Evolutionary conservation across 768 basidiomycete genomes (phyloP).

Genomic region (Candolleomyces aberdarensis): DNA sequence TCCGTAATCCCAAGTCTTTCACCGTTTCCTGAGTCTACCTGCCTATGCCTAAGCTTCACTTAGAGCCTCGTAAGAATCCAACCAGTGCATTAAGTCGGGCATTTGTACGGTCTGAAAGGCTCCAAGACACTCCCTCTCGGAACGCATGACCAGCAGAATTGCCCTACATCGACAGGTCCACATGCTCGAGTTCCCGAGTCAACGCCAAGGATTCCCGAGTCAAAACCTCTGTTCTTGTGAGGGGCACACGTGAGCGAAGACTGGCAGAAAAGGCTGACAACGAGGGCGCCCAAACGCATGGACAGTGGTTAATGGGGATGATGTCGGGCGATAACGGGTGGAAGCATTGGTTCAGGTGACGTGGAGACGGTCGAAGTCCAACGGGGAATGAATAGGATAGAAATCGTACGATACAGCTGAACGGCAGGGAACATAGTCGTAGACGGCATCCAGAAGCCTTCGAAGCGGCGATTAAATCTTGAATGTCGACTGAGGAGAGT

Average conservation of each 20-base stretch:
- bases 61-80: no score
- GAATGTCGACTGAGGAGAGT: background rate
- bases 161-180: background rate
- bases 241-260: background rate
- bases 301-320: no score
- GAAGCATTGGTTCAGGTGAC: background rate
- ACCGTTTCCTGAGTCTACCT: no score
- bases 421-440: background rate
- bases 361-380: background rate
- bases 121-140: no score
- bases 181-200: constrained; percentile 34
- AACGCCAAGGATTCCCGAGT: constrained; percentile 33
- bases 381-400: no score
- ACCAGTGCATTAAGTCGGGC: no score
- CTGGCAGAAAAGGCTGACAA: background rate
- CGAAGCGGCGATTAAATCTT: background rate
- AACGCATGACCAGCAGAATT: background rate
- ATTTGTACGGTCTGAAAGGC: no score
- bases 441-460: background rate
- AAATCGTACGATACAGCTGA: background rate
- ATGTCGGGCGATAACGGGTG: no score
- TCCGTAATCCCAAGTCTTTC: no score
- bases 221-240: constrained; percentile 41
- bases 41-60: no score
- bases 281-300: background rate